Percentiles rank a stretch among this genome's conserved stretches.
Conservation (phyloP, 163 green algal genomes). For the Trebouxia gelatinosa region DNA sequence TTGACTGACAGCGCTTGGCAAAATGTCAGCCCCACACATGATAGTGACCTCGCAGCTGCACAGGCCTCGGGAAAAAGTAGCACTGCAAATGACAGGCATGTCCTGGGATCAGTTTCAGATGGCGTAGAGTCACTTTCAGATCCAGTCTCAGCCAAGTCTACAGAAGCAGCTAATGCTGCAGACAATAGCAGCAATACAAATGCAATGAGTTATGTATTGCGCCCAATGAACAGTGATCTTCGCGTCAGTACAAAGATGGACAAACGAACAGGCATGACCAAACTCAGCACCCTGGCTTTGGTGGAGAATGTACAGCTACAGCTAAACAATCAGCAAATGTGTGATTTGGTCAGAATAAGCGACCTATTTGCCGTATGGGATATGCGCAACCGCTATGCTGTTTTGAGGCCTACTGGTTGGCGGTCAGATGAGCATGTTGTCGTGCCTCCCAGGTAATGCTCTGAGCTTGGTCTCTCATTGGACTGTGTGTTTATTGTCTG, state of each 20-base stretch:
- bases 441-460: neutral
- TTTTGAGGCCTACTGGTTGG: slow-evolving; percentile 40
- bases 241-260: slow-evolving; percentile 17
- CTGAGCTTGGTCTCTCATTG: no score
- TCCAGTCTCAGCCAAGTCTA: no score
- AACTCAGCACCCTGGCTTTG: neutral
- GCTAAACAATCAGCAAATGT: neutral
- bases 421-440: neutral
- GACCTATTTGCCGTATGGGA: slow-evolving; percentile 25
- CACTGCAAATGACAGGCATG: no score
- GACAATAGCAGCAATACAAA: no score
- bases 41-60: no score
- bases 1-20: no score
- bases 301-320: slow-evolving; percentile 1
- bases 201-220: slow-evolving; percentile 10
- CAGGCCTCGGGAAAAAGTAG: no score
- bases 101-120: no score
- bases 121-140: no score
- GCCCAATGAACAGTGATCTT: slow-evolving; percentile 12
- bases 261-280: neutral
- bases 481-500: no score
- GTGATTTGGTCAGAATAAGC: neutral
- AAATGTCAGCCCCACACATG: no score
- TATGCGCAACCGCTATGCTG: slow-evolving; percentile 51
- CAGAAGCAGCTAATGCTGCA: no score